Conservation (phyloP, 257 asterid species). For the Eustoma russellianum region DNA sequence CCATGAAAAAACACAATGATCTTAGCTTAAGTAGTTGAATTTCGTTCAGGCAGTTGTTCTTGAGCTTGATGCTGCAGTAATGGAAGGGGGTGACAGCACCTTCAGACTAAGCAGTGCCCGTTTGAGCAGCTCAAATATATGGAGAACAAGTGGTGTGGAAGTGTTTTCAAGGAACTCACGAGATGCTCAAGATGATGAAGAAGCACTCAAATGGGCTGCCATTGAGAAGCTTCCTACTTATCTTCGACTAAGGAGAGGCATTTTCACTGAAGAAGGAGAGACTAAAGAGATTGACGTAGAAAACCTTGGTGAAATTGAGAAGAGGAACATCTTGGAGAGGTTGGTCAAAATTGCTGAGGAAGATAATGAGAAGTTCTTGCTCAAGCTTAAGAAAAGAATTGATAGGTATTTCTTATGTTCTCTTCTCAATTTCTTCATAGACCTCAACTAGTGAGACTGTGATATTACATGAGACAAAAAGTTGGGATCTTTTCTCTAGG, state of each 20-base stretch:
- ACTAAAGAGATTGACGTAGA: conserved; percentile 47
- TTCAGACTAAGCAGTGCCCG: conserved; percentile 49
- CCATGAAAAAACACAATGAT: too few species aligned
- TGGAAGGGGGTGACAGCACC: conserved; percentile 45
- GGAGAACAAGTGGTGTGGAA: conserved; percentile 69
- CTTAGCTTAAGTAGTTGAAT: too few species aligned
- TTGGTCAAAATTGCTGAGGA: conserved; percentile 59
- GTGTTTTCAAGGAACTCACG: conserved; percentile 50
- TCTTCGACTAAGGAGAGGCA: conserved; percentile 59
- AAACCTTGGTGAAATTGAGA: conserved; percentile 54
- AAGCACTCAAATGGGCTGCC: conserved; percentile 86
- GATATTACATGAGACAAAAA: too few species aligned
- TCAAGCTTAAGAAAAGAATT: conserved; percentile 52
- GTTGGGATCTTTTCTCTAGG: too few species aligned
- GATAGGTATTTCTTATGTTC: conserved; percentile 36
- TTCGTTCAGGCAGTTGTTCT: not conserved
- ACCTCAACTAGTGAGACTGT: too few species aligned
- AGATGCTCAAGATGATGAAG: conserved; percentile 68
- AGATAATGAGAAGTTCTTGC: conserved; percentile 73
- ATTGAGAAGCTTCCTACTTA: conserved; percentile 72
- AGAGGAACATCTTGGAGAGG: conserved; percentile 59
- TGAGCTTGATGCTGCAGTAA: conserved; percentile 5
- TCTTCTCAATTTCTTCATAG: too few species aligned
- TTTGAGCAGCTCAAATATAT: conserved; percentile 52
- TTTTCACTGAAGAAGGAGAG: conserved; percentile 45